Conservation (phyloP, 202 grass and related monocot genomes). For the Schoenoplectus triqueter region DNA sequence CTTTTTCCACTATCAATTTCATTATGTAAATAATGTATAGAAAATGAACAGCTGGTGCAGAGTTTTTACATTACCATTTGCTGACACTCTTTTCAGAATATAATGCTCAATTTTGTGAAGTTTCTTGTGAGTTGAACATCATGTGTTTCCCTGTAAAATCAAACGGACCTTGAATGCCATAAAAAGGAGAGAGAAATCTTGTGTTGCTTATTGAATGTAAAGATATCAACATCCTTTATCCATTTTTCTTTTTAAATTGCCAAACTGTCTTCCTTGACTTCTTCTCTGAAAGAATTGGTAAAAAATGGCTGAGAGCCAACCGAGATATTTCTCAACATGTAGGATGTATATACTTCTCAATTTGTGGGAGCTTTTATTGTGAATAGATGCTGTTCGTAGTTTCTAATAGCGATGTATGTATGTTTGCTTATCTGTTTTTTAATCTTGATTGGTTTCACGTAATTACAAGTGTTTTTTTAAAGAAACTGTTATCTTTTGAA, state of each 20-base stretch:
- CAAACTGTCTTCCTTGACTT: not conserved
- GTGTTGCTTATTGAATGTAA: not conserved
- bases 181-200: not conserved
- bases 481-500: too few relatives aligned
- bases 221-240: not conserved
- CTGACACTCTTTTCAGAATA: constrained; percentile 3
- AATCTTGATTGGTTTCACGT: too few relatives aligned
- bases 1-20: not conserved
- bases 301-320: not conserved
- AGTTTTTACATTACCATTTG: not conserved
- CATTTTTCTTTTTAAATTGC: not conserved
- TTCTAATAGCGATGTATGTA: not conserved
- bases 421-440: too few relatives aligned
- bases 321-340: not conserved
- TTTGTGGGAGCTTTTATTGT: constrained; percentile 14
- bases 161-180: not conserved
- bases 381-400: constrained; percentile 25
- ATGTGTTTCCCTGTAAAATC: not conserved
- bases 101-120: not conserved
- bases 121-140: not conserved
- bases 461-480: too few relatives aligned
- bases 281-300: constrained; percentile 13
- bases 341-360: constrained; percentile 3
- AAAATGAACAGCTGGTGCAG: not conserved
- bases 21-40: not conserved